Percentiles rank a stretch among this genome's conserved stretches.
These are phyloP conservation scores for Fragilariopsis cylindrus DNA, from an alignment of 108 stramenopile genomes.

Conservation along the genomic window DNA sequence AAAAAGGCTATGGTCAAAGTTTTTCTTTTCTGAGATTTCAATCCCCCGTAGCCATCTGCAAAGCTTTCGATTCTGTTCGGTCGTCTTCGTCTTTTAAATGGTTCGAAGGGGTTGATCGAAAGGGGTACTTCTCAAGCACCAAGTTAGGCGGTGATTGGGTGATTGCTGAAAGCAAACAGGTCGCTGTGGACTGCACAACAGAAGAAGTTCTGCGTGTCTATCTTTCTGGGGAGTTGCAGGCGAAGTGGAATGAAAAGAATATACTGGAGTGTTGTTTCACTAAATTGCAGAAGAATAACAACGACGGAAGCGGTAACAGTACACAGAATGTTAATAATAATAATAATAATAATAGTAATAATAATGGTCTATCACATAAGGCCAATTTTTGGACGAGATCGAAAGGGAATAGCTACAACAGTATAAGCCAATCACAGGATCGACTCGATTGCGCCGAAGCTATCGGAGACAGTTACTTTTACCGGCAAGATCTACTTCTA, in stretches of 20 bases:
- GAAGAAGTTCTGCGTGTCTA: conserved; percentile 52
- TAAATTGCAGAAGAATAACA: neutral
- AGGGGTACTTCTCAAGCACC: conserved; percentile 47
- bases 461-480: conserved; percentile 27
- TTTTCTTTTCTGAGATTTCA: conserved; percentile 44
- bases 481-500: conserved; percentile 47
- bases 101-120: conserved; percentile 38
- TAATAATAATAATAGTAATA: neutral
- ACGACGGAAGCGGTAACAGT: neutral
- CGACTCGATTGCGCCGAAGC: conserved; percentile 1
- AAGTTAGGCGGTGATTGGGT: conserved; percentile 58
- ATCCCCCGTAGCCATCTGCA: conserved; percentile 29
- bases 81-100: conserved; percentile 35
- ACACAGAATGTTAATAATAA: neutral
- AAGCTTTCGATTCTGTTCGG: conserved; percentile 34
- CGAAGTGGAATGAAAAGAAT: conserved; percentile 54
- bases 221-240: conserved; percentile 47
- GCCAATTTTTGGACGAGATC: neutral
- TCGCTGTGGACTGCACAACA: conserved; percentile 41
- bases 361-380: neutral
- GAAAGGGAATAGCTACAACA: no score
- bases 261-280: conserved; percentile 33
- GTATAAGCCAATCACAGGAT: no score
- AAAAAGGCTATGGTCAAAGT: conserved; percentile 16
- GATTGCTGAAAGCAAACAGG: conserved; percentile 52